phyloP scores from a whole-genome alignment of 129 eudicot species.

The Escallonia rubra region DNA sequence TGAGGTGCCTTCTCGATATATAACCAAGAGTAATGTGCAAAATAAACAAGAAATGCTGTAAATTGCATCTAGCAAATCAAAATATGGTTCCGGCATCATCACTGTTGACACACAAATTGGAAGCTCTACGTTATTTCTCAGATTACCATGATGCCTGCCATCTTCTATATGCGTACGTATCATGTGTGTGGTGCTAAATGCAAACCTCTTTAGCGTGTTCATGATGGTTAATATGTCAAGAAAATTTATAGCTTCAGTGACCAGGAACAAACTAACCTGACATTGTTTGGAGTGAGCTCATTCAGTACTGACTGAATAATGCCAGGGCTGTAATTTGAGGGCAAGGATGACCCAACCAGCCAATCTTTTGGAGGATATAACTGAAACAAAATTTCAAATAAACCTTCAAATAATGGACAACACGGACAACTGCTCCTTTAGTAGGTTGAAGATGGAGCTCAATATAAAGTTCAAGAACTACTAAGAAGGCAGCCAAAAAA shows the following conservation, averaged over 20 bases:
- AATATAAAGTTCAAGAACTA: background rate
- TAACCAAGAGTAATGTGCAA: too few relatives aligned
- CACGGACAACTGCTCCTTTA: too few relatives aligned
- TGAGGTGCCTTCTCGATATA: too few relatives aligned
- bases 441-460: too few relatives aligned
- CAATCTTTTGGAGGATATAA: conserved; percentile 84
- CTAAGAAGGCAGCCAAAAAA: background rate
- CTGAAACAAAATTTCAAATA: conserved; percentile 23
- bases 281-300: conserved; percentile 70
- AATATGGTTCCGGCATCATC: too few relatives aligned
- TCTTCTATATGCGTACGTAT: background rate
- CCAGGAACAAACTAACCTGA: conserved; percentile 46
- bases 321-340: conserved; percentile 53
- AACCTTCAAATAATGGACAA: background rate
- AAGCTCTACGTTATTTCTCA: background rate
- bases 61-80: too few relatives aligned
- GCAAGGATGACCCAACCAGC: conserved; percentile 89
- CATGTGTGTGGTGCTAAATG: background rate
- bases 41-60: too few relatives aligned
- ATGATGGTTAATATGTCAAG: background rate
- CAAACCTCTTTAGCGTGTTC: background rate
- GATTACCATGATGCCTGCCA: background rate
- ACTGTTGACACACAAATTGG: too few relatives aligned
- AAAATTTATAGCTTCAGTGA: background rate
- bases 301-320: conserved; percentile 50